These are phyloP conservation scores for Avena atlantica DNA, from an alignment of 176 grass and related monocot species.

Conservation along the genomic window DNA sequence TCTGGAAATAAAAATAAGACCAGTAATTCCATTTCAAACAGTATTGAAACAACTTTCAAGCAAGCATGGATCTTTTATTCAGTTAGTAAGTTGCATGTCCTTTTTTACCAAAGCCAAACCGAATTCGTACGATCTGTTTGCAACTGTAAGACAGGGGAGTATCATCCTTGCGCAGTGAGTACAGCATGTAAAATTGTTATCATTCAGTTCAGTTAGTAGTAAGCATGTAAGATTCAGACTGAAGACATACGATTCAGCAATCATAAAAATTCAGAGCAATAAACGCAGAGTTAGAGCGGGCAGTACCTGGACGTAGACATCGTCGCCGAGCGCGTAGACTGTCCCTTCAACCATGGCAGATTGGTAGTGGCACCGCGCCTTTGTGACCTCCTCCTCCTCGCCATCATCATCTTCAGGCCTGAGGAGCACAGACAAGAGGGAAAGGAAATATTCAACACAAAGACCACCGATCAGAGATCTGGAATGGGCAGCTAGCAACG, in stretches of 20 bases:
- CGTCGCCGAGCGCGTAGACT: slow-evolving; percentile 55
- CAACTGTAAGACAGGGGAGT: no score
- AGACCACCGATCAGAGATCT: background rate
- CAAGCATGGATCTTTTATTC: background rate
- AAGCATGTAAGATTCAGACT: background rate
- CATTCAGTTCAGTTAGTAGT: no score
- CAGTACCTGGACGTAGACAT: slow-evolving; percentile 69
- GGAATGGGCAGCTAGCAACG: background rate
- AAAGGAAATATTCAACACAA: background rate
- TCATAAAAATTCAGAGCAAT: background rate
- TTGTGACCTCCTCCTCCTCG: slow-evolving; percentile 27
- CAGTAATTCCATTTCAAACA: background rate
- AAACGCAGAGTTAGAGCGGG: background rate
- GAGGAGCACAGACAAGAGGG: no score
- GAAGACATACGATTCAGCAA: background rate
- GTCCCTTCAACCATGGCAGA: slow-evolving; percentile 55
- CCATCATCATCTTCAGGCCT: slow-evolving; percentile 6
- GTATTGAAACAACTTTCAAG: background rate
- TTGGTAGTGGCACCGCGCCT: slow-evolving; percentile 54
- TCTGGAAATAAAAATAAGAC: background rate
- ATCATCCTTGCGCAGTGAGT: no score
- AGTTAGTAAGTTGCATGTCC: background rate
- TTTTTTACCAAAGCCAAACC: no score
- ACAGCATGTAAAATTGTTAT: no score
- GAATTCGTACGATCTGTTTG: no score